Evolutionary conservation across 768 basidiomycete species (phyloP).

Genomic region (Gyrodon lividus): DNA sequence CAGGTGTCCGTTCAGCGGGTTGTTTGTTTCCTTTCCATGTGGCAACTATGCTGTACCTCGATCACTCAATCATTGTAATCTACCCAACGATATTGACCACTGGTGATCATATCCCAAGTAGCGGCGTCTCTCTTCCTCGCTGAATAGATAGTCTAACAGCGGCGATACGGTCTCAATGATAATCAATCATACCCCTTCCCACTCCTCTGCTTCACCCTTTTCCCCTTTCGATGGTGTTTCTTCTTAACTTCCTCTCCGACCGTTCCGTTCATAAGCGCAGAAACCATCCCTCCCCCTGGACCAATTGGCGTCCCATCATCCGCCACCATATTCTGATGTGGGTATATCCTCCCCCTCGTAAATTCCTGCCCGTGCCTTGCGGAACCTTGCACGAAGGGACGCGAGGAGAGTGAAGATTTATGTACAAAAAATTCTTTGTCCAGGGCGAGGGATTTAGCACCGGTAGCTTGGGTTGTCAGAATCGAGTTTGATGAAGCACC

Average conservation of each 20-base stretch:
- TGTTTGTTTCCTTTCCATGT: not conserved
- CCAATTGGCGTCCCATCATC: conserved; percentile 72
- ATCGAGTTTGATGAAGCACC: conserved; percentile 7
- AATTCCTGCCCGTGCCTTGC: conserved; percentile 57
- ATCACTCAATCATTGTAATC: not conserved
- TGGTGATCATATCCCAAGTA: not conserved
- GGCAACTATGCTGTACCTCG: not conserved
- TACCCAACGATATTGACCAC: no score
- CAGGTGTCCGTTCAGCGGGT: not conserved
- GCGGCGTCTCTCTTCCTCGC: not conserved
- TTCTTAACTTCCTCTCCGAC: conserved; percentile 48
- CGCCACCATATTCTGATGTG: conserved; percentile 80
- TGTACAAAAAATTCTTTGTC: conserved; percentile 83
- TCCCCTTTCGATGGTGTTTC: conserved; percentile 83
- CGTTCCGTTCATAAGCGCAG: conserved; percentile 40
- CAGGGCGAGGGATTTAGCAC: conserved; percentile 60
- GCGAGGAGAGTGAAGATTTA: conserved; percentile 47
- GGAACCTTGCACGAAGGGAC: conserved; percentile 65
- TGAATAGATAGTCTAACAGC: not conserved
- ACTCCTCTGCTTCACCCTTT: conserved; percentile 83
- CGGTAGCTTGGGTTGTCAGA: conserved; percentile 33
- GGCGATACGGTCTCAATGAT: no score
- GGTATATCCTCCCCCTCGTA: conserved; percentile 65
- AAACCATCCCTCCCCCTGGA: conserved; percentile 41
- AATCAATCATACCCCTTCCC: conserved; percentile 85